Base-by-base conservation (phyloP, 495 filamentous ascomycete genomes). In the Friedmanniomyces simplex region DNA sequence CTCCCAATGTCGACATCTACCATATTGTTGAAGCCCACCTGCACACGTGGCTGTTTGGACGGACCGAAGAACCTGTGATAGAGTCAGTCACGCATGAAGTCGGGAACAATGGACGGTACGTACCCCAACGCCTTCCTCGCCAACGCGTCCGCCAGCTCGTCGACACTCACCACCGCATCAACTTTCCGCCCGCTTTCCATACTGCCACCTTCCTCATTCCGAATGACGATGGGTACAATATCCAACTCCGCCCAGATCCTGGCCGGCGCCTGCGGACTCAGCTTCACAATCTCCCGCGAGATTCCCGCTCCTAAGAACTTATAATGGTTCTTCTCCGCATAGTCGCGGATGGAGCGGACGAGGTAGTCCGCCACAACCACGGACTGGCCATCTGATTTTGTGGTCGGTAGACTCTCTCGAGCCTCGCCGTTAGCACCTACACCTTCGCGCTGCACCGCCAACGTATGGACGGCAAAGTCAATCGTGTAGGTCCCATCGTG, bases 61-160 rank as follows among this genome's bases (percentile, higher is more conserved):
- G 89, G 89, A 5, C 89, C 88, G 64, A 91, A 94, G 52, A 84
- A 73, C 72, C 85, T 88, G 59, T 18, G 20, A 50, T 58, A 46
- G 69, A 32, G 68, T 54, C 56, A 22, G 50, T 30, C 36, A 30
- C 58, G 32, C 58, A 54, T 24, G 30, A 10, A n/a, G 18, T 21
- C 18, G 32, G 26, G 28, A 16, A 16, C 4, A 16, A 41, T 20
- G 1, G 57, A 47, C 2, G 22, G 52, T 37, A 67, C 76, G 54
- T 66, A 85, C 82, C 83, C 79, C 43, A 89, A 78, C 66, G 85
- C 89, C 73, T 91, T 91, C 28, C 88, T 77, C 2, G 82, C 84
- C 81, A 91, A 87, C 0, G 87, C 87, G 64, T 95, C 89, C 1
- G 89, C 87, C 68, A 91, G 85, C 65, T 95, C 89, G 59, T 91